Evolutionary conservation across 352 stramenopile genomes (phyloP).

Genomic region (Phytophthora syringae): DNA sequence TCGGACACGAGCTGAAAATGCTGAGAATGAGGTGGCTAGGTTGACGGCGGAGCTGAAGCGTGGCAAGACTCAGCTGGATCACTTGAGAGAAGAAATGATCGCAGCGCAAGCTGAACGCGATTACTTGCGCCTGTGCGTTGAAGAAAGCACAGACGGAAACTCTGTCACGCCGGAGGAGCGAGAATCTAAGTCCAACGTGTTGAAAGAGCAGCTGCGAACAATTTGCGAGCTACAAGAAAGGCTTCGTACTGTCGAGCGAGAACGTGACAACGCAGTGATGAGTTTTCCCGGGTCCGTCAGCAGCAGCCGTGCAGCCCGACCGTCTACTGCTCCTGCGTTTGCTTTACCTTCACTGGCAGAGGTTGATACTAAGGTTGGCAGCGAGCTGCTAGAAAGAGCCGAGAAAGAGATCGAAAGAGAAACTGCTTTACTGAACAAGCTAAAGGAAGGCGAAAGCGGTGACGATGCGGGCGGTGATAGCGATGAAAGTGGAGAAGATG

Average conservation of each 20-base stretch:
- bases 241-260: constrained; percentile 63
- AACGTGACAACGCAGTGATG: constrained; percentile 72
- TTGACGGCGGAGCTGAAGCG: constrained; percentile 82
- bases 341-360: constrained; percentile 48
- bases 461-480: constrained; percentile 47
- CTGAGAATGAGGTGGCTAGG: constrained; percentile 79
- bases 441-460: constrained; percentile 62
- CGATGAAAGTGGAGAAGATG: constrained; percentile 47
- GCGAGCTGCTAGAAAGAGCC: constrained; percentile 66
- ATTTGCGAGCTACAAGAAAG: constrained; percentile 86
- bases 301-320: constrained; percentile 15
- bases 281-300: constrained; percentile 20
- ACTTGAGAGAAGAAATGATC: constrained; percentile 89
- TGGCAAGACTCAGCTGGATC: constrained; percentile 76
- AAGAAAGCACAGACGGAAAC: constrained; percentile 44
- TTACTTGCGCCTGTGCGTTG: constrained; percentile 73
- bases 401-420: constrained; percentile 85
- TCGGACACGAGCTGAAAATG: constrained; percentile 73
- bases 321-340: constrained; percentile 36
- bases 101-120: constrained; percentile 83
- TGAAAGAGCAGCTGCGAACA: constrained; percentile 82
- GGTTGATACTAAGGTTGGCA: constrained; percentile 62
- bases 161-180: constrained; percentile 42
- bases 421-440: constrained; percentile 74
- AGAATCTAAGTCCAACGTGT: constrained; percentile 67